Base-by-base conservation (phyloP, 176 grass and related monocot species). In the Elymus sibiricus region DNA sequence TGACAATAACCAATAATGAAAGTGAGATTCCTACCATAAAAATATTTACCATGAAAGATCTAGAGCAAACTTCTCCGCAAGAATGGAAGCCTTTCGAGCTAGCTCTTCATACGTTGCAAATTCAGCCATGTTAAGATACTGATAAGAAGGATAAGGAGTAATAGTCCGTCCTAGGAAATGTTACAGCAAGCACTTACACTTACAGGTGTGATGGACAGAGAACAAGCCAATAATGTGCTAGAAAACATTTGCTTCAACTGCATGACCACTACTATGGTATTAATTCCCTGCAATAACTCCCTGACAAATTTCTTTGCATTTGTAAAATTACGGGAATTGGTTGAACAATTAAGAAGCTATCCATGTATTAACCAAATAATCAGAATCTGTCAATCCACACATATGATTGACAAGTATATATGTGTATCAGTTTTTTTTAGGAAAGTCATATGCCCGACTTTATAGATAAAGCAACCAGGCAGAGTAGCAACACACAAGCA, bases 61-160 rank as follows among this genome's bases (percentile, higher is more conserved):
- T 87, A 92, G 95, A 85, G 95, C 95, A 70, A 97, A 97, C 74
- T 97, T 97, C 84, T 97, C 92, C n/a, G 95, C 95, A 64, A 94
- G 77, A 77, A 97, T 97, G 62, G 95, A 90, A 89, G 92, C 95
- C 83, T 97, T 94, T 58, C 94, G 88, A 74, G 95, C 86, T 43
- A 97, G 64, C 74, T 97, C 95, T 94, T 97, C 95, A 40, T 92
- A 88, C 90, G 94, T 97, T 27, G 86, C 86, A 88, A 94, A 97
- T 67, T 97, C 95, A 32, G 95, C 95, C 64, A 92, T 97, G 68
- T 88, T 94, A 80, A 97, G 95, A 91, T 97, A 97, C 95, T 97
- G 72, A 47, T 15, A 81, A 65, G 67, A 78, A 87, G 70, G 70
- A 76, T 29, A 74, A 63, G 22, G 79, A 70, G 21, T 68, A 77